Base-by-base conservation (phyloP, 2,329 filamentous ascomycete genomes). In the Aspergillus ustus region DNA sequence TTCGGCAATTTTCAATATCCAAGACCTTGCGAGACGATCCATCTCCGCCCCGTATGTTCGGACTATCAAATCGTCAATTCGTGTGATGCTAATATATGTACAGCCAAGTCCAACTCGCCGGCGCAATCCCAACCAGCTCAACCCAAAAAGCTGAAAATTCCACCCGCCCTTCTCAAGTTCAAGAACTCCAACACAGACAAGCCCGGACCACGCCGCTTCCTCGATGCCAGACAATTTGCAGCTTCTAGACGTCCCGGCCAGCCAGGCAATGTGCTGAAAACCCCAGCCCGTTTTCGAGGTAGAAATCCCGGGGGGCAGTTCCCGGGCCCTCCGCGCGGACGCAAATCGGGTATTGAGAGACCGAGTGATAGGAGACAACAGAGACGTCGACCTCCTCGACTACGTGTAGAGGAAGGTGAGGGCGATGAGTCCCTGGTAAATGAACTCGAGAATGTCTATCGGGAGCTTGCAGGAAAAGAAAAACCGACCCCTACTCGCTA, bases 221-320 rank as follows among this genome's bases (percentile, higher is more conserved):
- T 79, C 57, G 77, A 79, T 64, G 76, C 76, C 15, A 69, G 77
- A 52, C 73, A 75, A 7, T 70, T 79, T 29, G 75, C 70, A 6
- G 74, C 74, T 8, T 63, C 71, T n/a, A 67, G 66, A 52, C 59
- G 67, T 29, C 68, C 68, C 57, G 68, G 65, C 40, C 65, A 70
- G n/a, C 68, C 69, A 19, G 61, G 68, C 8, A 72, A 73, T 53
- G 64, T 78, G 37, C 68, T 78, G 22, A 75, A 71, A 49, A 69
- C 67, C 34, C 69, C 72, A 5, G 66, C 67, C 28, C 56, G 72
- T 31, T 71, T 68, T 46, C 67, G 57, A 44, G 60, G 67, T 49
- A 69, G 66, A 45, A 62, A 59, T 9, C 34, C 34, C 34, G 34
- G 34, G 34, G 15, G 34, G 11, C 34, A 40, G 11, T 11, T 11